Base-by-base conservation (phyloP, 2,329 filamentous ascomycete species). In the Pseudohalonectria lignicola region DNA sequence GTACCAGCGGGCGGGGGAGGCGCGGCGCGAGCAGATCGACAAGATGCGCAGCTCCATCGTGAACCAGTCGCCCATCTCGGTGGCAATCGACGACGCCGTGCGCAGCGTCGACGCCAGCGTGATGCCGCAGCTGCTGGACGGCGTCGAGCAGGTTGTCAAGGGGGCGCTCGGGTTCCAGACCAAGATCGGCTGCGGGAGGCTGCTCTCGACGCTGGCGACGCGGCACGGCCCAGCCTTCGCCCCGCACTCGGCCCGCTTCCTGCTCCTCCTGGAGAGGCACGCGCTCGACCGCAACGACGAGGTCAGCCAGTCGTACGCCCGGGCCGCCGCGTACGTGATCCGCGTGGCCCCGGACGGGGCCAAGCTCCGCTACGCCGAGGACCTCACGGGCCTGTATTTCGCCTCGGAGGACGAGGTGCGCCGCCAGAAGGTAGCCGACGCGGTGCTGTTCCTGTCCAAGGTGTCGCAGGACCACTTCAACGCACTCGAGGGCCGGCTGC, bases 261-360 rank as follows among this genome's bases (percentile, higher is more conserved):
- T 95, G 36, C 81, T 79, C 46, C 56, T 87, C 9, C 71, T 94
- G 45, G 77, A 86, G 50, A 90, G 86, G 56, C 76, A 88, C 41
- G 76, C 88, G 1, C 71, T 94, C 36, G 92, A 98, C 55, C 81
- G 83, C 45, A 98, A 98, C 52, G 87, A 95, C 49, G 92, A 93
- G 15, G 88, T 95, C 40, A 88, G 83, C 52, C 82, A 84, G 44
- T 84, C 84, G 2, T 98, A 95, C 55, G 90, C 88, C 16, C 79
- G 79, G 38, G 80, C 88, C 3, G 76, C 86, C 17, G 92, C 90
- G 0, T 96, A 96, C 54, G 68, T 96, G 39, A 71, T 92, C 48
- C 76, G 77, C 21, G 61, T 70, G 2, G 70, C 66, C 1, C 63
- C 67, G 9, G 61, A 72, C 11, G 57, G 66, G 9, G 56, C 64